Conservation (phyloP, 306 rosid genomes). For the Rosa rugosa region DNA sequence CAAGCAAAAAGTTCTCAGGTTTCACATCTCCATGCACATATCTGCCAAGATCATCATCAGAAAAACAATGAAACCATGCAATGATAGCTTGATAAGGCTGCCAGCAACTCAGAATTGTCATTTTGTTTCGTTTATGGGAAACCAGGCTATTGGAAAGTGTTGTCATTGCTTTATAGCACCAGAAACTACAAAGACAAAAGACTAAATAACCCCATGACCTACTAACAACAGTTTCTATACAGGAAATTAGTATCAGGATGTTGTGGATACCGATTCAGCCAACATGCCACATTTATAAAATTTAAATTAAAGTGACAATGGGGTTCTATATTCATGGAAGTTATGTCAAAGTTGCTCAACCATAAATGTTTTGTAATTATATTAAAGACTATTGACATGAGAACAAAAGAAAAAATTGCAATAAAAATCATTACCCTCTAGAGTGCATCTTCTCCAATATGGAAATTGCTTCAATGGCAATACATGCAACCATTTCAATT, state of each 20-base stretch:
- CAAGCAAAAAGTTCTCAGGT: slow-evolving; percentile 56
- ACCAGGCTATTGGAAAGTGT: neutral
- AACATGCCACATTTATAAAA: neutral
- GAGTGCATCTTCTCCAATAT: slow-evolving; percentile 56
- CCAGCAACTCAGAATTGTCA: neutral
- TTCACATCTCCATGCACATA: slow-evolving; percentile 58
- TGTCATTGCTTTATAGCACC: neutral
- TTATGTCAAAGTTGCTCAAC: neutral
- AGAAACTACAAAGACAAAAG: neutral
- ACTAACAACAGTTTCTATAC: neutral
- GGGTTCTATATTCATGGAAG: neutral
- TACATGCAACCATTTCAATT: slow-evolving; percentile 59
- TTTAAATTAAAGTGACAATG: neutral
- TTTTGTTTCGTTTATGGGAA: neutral
- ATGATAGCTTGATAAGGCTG: neutral
- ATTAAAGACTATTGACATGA: neutral
- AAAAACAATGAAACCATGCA: neutral
- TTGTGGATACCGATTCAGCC: no score
- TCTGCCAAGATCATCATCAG: slow-evolving; percentile 29
- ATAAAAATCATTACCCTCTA: slow-evolving; percentile 36
- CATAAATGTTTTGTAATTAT: neutral
- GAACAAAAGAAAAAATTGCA: slow-evolving; percentile 14
- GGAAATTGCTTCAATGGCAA: slow-evolving; percentile 56
- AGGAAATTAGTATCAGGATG: neutral
- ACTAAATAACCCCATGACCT: neutral